phyloP scores from a whole-genome alignment of 2,329 filamentous ascomycete genomes.

The Xylaria sp. region DNA sequence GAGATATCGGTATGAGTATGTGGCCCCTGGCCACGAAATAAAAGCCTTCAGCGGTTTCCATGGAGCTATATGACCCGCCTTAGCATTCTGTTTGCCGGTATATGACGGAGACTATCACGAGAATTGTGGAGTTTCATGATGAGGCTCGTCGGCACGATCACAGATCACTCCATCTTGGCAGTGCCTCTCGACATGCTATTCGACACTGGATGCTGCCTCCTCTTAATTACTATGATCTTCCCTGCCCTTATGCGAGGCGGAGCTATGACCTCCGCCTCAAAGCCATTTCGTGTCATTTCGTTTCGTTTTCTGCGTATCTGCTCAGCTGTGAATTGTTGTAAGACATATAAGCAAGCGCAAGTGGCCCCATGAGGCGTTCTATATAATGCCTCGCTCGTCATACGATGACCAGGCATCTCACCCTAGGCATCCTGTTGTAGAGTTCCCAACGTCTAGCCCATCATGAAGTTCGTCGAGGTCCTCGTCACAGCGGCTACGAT shows the following conservation, averaged over 20 bases:
- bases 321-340: constrained; percentile 8
- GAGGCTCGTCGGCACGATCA: constrained; percentile 26
- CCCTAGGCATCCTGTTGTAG: background rate
- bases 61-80: constrained; percentile 23
- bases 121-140: background rate
- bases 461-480: constrained; percentile 52
- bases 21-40: background rate
- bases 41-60: background rate
- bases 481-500: constrained; percentile 48
- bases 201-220: background rate
- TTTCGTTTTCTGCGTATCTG: background rate
- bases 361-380: background rate
- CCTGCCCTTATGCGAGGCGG: constrained; percentile 43
- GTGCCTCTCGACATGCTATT: background rate
- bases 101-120: constrained; percentile 4
- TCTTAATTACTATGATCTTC: constrained; percentile 34
- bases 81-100: constrained; percentile 3
- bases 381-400: constrained; percentile 1
- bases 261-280: constrained; percentile 44
- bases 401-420: background rate
- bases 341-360: constrained; percentile 26
- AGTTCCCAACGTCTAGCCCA: constrained; percentile 23
- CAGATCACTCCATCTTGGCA: background rate
- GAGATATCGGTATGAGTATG: background rate
- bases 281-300: background rate